phyloP scores from a whole-genome alignment of 345 rosid species.

The Pistacia integerrima region DNA sequence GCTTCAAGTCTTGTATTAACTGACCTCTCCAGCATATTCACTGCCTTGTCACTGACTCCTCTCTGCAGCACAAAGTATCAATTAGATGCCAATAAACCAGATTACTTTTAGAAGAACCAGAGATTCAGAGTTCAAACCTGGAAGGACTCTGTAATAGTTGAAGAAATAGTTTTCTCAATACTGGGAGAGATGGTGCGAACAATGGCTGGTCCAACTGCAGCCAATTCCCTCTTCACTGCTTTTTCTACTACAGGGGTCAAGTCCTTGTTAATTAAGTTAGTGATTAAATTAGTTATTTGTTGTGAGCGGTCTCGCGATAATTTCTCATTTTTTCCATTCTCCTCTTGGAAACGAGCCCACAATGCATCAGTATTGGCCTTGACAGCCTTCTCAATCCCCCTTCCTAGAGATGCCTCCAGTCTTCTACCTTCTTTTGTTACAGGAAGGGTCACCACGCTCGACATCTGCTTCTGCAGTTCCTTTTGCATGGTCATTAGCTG shows the following conservation, averaged over 20 bases:
- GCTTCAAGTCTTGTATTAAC: conserved; percentile 81
- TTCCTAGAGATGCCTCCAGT: conserved; percentile 72
- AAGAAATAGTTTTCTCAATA: conserved; percentile 65
- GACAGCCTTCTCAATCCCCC: conserved; percentile 64
- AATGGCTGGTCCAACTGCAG: conserved; percentile 51
- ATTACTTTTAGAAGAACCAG: conserved; percentile 14
- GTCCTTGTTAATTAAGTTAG: conserved; percentile 66
- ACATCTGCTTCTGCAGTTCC: conserved; percentile 83
- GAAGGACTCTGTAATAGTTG: conserved; percentile 74
- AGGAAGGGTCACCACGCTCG: conserved; percentile 53
- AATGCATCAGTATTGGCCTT: conserved; percentile 78
- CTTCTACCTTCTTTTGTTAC: conserved; percentile 75
- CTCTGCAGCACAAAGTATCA: conserved; percentile 50
- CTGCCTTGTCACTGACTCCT: conserved; percentile 88
- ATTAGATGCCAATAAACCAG: conserved; percentile 18
- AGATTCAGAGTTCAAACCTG: conserved; percentile 57
- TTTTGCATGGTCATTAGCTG: conserved; percentile 67
- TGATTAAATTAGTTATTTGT: conserved; percentile 55
- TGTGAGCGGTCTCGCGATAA: conserved; percentile 54
- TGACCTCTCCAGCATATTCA: conserved; percentile 82
- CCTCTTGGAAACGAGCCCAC: conserved; percentile 86
- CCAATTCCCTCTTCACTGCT: conserved; percentile 67
- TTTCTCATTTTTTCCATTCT: conserved; percentile 66
- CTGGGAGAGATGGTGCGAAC: conserved; percentile 60
- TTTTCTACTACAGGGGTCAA: conserved; percentile 59